phyloP scores from a whole-genome alignment of 352 stramenopile genomes.

The Globisporangium apiculatum region DNA sequence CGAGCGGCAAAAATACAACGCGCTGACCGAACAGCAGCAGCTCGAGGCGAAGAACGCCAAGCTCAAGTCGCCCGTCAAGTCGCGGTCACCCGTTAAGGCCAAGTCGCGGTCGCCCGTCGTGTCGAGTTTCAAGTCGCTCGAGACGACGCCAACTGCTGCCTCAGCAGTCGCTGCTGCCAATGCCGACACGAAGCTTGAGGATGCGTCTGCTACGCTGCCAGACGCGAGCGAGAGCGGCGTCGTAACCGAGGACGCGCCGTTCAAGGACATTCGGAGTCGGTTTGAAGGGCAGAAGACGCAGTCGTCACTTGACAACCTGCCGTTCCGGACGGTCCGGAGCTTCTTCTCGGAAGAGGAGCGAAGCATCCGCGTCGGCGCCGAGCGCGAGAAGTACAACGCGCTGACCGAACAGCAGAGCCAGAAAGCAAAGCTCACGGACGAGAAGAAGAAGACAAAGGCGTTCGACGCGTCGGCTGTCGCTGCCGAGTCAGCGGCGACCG shows the following conservation, averaged over 20 bases:
- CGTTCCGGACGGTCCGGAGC: conserved; percentile 41
- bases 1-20: conserved; percentile 48
- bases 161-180: neutral
- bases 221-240: neutral
- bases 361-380: conserved; percentile 34
- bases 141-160: neutral
- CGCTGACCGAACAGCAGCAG: conserved; percentile 34
- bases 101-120: neutral
- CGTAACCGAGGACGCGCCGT: conserved; percentile 12
- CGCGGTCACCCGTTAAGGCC: neutral
- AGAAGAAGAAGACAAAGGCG: conserved; percentile 5
- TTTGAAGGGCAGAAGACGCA: conserved; percentile 58
- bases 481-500: no score
- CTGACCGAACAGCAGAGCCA: conserved; percentile 35
- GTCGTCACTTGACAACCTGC: conserved; percentile 31
- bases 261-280: conserved; percentile 43
- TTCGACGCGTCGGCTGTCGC: no score
- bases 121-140: neutral
- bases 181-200: no score
- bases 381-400: conserved; percentile 47
- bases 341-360: conserved; percentile 44
- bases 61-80: neutral
- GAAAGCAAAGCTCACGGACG: conserved; percentile 17
- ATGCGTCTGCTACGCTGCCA: no score
- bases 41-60: conserved; percentile 15